Conservation (phyloP, 179 eudicot species). For the Heliamphora pulchella region DNA sequence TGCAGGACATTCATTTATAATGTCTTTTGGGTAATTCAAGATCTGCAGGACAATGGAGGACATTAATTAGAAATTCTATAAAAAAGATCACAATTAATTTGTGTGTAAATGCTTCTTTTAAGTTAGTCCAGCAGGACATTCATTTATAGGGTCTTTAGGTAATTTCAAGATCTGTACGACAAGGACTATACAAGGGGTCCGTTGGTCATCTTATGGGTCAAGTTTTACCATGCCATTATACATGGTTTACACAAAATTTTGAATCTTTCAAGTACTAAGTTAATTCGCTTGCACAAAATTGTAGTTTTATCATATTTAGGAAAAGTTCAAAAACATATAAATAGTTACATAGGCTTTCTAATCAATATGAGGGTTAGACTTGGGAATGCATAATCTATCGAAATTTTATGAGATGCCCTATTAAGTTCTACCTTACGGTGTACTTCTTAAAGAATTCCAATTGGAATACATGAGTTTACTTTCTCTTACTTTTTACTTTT, state of each 20-base stretch:
- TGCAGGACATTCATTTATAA: no score
- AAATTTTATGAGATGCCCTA: background rate
- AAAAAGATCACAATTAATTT: background rate
- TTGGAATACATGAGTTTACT: background rate
- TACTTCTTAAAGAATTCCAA: background rate
- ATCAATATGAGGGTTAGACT: background rate
- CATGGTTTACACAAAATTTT: background rate
- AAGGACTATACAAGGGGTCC: background rate
- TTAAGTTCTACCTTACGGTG: background rate
- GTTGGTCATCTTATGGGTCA: background rate
- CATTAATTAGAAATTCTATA: background rate
- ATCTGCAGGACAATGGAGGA: no score
- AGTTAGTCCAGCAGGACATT: background rate
- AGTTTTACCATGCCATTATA: background rate
- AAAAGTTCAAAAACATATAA: no score
- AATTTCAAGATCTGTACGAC: background rate
- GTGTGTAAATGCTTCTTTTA: no score
- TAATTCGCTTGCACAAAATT: no score
- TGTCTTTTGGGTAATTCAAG: no score
- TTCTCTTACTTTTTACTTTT: background rate
- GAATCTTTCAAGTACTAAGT: no score
- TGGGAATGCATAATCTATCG: background rate
- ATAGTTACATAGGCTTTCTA: background rate
- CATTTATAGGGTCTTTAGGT: background rate
- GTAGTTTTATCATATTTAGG: no score